Percentiles rank a stretch among this genome's conserved stretches.
These are phyloP conservation scores for Spizellomyces sp. DNA, from an alignment of 192 early-diverging fungal species.

Conservation along the genomic window DNA sequence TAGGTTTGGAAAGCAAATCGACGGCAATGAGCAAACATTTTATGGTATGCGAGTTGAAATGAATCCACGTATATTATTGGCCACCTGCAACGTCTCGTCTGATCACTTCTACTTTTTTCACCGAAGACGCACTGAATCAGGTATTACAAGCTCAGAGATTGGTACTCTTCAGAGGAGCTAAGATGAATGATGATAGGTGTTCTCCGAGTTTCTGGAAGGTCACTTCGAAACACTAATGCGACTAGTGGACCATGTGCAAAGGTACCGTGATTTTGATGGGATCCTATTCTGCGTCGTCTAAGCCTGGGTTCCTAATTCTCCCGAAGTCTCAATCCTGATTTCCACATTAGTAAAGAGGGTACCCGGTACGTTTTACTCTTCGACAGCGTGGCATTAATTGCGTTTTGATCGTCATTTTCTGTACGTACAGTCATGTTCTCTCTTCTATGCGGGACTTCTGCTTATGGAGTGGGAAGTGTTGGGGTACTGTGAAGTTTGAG, in stretches of 20 bases:
- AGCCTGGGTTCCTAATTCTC: background rate
- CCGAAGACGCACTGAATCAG: conserved; percentile 22
- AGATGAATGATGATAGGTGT: background rate
- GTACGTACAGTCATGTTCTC: conserved; percentile 6
- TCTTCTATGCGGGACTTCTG: conserved; percentile 31
- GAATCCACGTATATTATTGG: background rate
- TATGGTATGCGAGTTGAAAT: background rate
- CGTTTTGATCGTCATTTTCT: conserved; percentile 2
- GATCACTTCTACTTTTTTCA: background rate
- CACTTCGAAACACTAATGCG: conserved; percentile 32
- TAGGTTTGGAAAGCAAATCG: conserved; percentile 26
- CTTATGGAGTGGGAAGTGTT: conserved; percentile 32
- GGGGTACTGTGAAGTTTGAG: conserved; percentile 34
- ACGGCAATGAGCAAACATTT: conserved; percentile 30
- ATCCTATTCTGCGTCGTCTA: background rate
- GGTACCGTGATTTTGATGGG: background rate
- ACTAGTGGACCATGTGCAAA: conserved; percentile 32
- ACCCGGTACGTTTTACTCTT: conserved; percentile 17
- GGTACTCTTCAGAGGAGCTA: background rate
- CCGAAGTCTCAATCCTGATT: conserved; percentile 32
- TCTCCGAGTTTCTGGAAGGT: conserved; percentile 36
- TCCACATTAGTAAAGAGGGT: conserved; percentile 32
- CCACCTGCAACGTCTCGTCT: background rate
- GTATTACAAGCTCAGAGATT: background rate
- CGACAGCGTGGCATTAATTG: background rate